Percentiles rank a stretch among this genome's conserved stretches.
Conservation (phyloP, 2,329 filamentous ascomycete genomes). For the Akanthomyces muscarius region DNA sequence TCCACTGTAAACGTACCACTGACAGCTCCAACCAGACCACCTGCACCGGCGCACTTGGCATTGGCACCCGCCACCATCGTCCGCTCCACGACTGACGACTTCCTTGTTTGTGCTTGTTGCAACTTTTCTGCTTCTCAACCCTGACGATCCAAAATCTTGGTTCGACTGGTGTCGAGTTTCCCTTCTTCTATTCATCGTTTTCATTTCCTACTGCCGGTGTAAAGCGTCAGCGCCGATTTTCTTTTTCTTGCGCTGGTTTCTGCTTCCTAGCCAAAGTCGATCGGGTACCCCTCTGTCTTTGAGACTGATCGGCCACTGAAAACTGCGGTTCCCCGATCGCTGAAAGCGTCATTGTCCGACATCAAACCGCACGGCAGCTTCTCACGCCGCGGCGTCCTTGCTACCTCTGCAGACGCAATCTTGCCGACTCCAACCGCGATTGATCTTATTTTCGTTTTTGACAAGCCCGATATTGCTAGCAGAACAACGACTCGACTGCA, state of each 20-base stretch:
- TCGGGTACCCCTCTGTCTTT: not conserved
- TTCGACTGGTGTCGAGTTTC: not conserved
- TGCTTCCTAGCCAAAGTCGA: not conserved
- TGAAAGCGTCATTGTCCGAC: conserved; percentile 7
- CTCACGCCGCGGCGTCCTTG: not conserved
- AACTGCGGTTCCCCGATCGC: not conserved
- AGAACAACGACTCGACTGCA: not conserved
- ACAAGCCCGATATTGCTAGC: not conserved
- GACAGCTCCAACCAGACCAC: not conserved
- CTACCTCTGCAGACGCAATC: not conserved
- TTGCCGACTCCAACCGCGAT: not conserved
- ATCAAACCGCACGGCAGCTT: not conserved
- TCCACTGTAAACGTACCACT: not conserved
- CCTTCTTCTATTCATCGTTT: not conserved
- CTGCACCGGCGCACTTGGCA: not conserved
- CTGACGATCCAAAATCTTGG: not conserved
- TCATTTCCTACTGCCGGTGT: not conserved
- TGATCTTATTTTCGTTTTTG: not conserved
- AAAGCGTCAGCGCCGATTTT: not conserved
- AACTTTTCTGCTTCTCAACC: not conserved
- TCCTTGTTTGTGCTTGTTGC: not conserved
- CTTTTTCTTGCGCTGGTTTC: not conserved
- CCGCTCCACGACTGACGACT: not conserved
- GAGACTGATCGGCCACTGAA: not conserved
- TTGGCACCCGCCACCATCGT: not conserved